These are phyloP conservation scores for Actinomortierella wolfii DNA, from an alignment of 371 early-diverging fungal species.

Conservation along the genomic window DNA sequence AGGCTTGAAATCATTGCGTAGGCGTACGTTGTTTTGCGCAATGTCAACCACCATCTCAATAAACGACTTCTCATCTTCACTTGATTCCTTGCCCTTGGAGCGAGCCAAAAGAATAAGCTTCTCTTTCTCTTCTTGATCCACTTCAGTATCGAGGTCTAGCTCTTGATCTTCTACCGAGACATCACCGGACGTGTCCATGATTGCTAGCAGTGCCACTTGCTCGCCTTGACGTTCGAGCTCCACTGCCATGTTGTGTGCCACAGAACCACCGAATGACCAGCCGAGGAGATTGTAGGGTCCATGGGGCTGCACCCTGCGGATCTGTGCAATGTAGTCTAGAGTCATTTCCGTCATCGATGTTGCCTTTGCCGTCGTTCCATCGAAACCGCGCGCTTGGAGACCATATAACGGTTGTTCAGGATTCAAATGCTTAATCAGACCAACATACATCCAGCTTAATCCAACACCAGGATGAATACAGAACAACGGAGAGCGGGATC, in stretches of 20 bases:
- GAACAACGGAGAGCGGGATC: conserved; percentile 9
- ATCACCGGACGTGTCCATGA: conserved; percentile 5
- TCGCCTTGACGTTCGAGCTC: conserved; percentile 4
- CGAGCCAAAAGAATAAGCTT: no score
- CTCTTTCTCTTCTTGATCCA: no score
- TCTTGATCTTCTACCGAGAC: no score
- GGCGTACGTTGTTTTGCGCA: background rate
- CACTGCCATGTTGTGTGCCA: conserved; percentile 9
- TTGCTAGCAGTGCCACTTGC: background rate
- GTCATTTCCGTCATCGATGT: conserved; percentile 11
- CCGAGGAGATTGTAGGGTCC: conserved; percentile 16
- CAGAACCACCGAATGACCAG: conserved; percentile 8
- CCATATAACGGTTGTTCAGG: conserved; percentile 18
- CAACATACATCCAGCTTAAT: conserved; percentile 9
- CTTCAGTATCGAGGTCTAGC: no score
- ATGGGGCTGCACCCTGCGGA: conserved; percentile 14
- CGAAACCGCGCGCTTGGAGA: conserved; percentile 20
- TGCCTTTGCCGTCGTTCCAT: background rate
- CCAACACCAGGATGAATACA: conserved; percentile 12
- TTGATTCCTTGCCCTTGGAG: background rate
- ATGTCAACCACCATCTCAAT: no score
- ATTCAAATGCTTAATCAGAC: conserved; percentile 3
- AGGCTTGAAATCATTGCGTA: no score
- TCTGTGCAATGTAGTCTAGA: conserved; percentile 9
- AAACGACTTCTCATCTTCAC: background rate